Evolutionary conservation across 1,284 basidiomycete genomes (phyloP), one percentile per base, ranked within the genome.

Genomic region (Vanrija sp.): DNA sequence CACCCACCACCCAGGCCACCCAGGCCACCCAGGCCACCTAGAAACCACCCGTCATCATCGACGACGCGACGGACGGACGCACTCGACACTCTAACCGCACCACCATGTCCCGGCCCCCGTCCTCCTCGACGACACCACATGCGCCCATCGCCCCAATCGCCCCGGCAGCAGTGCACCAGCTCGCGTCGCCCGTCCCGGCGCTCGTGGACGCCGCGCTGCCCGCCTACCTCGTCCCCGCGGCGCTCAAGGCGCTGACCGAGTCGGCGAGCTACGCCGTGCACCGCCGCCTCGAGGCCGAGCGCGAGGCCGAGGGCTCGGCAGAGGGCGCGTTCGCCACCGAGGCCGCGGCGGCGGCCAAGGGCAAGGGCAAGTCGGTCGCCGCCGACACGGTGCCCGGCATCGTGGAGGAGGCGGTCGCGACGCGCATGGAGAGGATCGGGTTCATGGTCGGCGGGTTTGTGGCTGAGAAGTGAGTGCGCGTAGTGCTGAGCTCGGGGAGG

Each of bases 381-480:
- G 54, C 7, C 2, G 64, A 60, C 46, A 64, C 63, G 6, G 65
- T 68, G 19, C 60, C 61, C 34, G 59, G 56, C 12, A 51, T 61
- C 58, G 83, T 89, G 39, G 87, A 89, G 12, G 86, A 86, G 16
- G 89, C 82, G 8, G 74, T 92, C 14, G 78, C 83, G 40, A 75
- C 81, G 28, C 79, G 90, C 49, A 78, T 95, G 42, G 91, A 95
- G 72, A 79, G 83, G 7, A 89, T 97, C 60, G 93, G 93, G 0
- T 76, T 86, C 63, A 89, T 93, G 71, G 88, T 95, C 1, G 92
- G 93, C 1, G 85, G 86, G 5, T 90, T 88, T 69, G 83, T 93
- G 55, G 85, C 87, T 0, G 91, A 95, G 78, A 81, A 86, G 91
- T 93, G 60, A 51, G n/a, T n/a, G n/a, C n/a, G n/a, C n/a, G n/a